Evolutionary conservation across 1,284 basidiomycete genomes (phyloP), one percentile per base, ranked within the genome.

Genomic region (Caloboletus inedulis): DNA sequence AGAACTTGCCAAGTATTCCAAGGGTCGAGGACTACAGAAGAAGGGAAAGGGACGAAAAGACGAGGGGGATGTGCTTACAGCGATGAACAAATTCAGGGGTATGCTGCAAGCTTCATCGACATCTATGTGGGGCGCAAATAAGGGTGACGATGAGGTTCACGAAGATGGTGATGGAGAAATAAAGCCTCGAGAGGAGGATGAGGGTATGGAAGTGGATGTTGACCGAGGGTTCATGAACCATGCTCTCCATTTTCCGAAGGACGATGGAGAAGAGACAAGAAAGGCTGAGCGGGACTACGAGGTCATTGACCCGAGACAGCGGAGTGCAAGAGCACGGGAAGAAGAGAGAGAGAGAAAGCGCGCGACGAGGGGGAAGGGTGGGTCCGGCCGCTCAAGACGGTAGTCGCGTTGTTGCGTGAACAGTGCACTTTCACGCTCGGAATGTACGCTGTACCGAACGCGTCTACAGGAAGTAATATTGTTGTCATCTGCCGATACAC

Each of bases 261-360:
- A 87, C 52, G 82, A 87, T 57, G 75, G 77, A 30, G 87, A 91
- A 62, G 86, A 94, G 70, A 81, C 79, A 16, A 70, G 75, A 52
- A 87, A 94, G 66, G 92, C 92, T 0, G 90, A 94, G 69, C 77
- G 90, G 44, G 92, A 95, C 60, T 95, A 94, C 63, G 89, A 93
- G 67, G 92, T 95, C 43, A 91, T 91, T 62, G 89, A 91, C 65
- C 89, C 89, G 0, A 72, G 89, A 56, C 77, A 80, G 51, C 72
- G 89, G 48, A 77, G 82, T 43, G 87, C 85, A 18, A 74, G 80
- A 41, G 89, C 89, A 25, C 80, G 74, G 61, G 85, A 89, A 62
- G 88, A 91, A 63, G 88, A 89, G 62, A 75, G 75, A 59, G 85
- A 87, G 54, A 72, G 82, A 60, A 88, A 82, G 59, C 74, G 74